Conservation (phyloP, 495 filamentous ascomycete genomes). For the Filosporella fistucella region DNA sequence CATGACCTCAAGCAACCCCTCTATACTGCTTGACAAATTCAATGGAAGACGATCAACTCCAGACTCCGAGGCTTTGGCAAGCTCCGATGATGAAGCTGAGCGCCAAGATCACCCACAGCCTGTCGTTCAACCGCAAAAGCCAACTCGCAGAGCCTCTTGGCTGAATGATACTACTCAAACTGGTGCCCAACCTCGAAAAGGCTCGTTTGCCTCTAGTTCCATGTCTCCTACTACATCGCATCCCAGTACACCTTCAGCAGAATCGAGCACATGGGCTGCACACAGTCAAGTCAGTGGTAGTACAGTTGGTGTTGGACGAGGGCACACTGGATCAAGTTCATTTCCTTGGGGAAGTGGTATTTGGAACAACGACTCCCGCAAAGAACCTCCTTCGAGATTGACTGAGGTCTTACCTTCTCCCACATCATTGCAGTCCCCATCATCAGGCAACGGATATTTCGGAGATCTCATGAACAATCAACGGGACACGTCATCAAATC, state of each 20-base stretch:
- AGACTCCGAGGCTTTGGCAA: slow-evolving; percentile 87
- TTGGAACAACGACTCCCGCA: slow-evolving; percentile 70
- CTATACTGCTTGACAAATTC: slow-evolving; percentile 64
- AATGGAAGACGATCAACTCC: slow-evolving; percentile 78
- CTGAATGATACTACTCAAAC: slow-evolving; percentile 47
- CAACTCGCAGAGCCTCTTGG: slow-evolving; percentile 56
- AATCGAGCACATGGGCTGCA: slow-evolving; percentile 63
- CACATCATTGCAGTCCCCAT: slow-evolving; percentile 57
- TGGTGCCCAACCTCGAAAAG: slow-evolving; percentile 42
- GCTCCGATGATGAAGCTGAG: slow-evolving; percentile 85
- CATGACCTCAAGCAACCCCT: slow-evolving; percentile 23
- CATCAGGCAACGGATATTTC: slow-evolving; percentile 40
- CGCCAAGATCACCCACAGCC: slow-evolving; percentile 41
- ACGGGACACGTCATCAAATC: slow-evolving; percentile 39
- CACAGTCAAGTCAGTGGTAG: slow-evolving; percentile 38
- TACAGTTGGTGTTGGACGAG: slow-evolving; percentile 47
- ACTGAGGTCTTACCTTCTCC: slow-evolving; percentile 75
- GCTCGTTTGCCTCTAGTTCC: slow-evolving; percentile 59
- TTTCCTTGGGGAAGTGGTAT: slow-evolving; percentile 75
- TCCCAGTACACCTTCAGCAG: slow-evolving; percentile 66
- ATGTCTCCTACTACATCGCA: slow-evolving; percentile 75
- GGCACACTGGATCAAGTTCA: slow-evolving; percentile 43
- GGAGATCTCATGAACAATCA: slow-evolving; percentile 27
- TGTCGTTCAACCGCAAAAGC: slow-evolving; percentile 40
- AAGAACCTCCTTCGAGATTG: slow-evolving; percentile 68